Evolutionary conservation across 805 yeast genomes (phyloP).

Genomic region (Saccharomycopsis babjevae): DNA sequence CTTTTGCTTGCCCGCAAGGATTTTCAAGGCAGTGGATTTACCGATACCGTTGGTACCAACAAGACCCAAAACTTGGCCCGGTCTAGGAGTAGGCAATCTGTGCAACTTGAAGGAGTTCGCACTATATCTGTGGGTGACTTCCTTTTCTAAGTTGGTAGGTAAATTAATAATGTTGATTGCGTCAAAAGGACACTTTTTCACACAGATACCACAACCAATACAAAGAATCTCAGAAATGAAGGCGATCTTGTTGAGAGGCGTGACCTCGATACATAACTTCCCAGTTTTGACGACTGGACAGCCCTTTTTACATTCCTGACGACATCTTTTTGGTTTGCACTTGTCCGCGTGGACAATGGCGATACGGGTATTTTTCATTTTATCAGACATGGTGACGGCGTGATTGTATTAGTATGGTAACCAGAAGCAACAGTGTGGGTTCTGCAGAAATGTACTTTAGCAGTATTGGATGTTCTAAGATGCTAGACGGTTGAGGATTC

Average conservation of each 20-base stretch:
- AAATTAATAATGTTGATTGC: conserved; percentile 93
- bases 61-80: conserved; percentile 95
- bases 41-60: conserved; percentile 99
- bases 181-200: conserved; percentile 95
- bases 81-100: conserved; percentile 96
- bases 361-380: conserved; percentile 58
- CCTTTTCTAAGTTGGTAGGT: conserved; percentile 87
- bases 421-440: too few relatives aligned
- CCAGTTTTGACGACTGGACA: conserved; percentile 99
- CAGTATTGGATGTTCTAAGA: too few relatives aligned
- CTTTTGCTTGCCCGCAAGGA: conserved; percentile 93
- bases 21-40: conserved; percentile 92
- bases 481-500: too few relatives aligned
- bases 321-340: conserved; percentile 97
- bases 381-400: conserved; percentile 14
- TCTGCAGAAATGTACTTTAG: too few relatives aligned
- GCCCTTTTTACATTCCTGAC: conserved; percentile 93
- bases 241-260: conserved; percentile 84
- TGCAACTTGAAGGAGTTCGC: conserved; percentile 97
- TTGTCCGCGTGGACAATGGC: conserved; percentile 91
- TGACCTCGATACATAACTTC: conserved; percentile 92
- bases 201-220: conserved; percentile 99
- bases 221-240: conserved; percentile 89
- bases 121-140: conserved; percentile 94
- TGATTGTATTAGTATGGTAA: too few relatives aligned